Conservation (phyloP, 1,284 basidiomycete species). For the Sanguinoderma infundibulare region DNA sequence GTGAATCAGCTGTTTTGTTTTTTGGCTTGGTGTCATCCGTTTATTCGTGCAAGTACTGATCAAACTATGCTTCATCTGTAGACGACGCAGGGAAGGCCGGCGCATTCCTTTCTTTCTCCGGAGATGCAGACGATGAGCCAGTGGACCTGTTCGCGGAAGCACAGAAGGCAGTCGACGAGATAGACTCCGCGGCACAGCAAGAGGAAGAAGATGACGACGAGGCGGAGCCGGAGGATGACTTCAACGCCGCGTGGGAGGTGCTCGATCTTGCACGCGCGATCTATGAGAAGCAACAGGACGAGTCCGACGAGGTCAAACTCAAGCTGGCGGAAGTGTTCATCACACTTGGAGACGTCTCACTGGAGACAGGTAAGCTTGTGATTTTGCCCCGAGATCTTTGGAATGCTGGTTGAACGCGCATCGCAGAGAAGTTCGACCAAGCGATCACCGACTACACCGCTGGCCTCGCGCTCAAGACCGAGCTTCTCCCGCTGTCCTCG, state of each 20-base stretch:
- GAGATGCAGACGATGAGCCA: slow-evolving; percentile 65
- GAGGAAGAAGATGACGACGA: slow-evolving; percentile 63
- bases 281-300: slow-evolving; percentile 70
- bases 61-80: background rate
- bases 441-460: slow-evolving; percentile 84
- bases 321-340: slow-evolving; percentile 88
- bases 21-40: background rate
- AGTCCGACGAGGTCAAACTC: slow-evolving; percentile 64
- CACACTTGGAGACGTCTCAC: slow-evolving; percentile 83
- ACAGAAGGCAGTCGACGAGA: slow-evolving; percentile 46
- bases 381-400: background rate
- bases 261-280: slow-evolving; percentile 86
- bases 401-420: background rate
- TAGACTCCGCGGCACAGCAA: slow-evolving; percentile 49
- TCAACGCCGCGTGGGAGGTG: slow-evolving; percentile 94
- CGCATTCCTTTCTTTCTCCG: slow-evolving; percentile 75
- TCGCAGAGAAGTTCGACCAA: slow-evolving; percentile 89
- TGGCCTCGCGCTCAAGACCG: slow-evolving; percentile 71
- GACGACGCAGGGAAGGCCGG: slow-evolving; percentile 43
- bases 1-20: background rate
- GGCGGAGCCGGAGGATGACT: slow-evolving; percentile 87
- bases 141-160: slow-evolving; percentile 69
- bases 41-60: slow-evolving; percentile 12
- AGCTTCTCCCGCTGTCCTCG: slow-evolving; percentile 77
- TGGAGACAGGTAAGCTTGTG: slow-evolving; percentile 77